Conservation (phyloP, 495 filamentous ascomycete genomes). For the Amorphotheca resinae region DNA sequence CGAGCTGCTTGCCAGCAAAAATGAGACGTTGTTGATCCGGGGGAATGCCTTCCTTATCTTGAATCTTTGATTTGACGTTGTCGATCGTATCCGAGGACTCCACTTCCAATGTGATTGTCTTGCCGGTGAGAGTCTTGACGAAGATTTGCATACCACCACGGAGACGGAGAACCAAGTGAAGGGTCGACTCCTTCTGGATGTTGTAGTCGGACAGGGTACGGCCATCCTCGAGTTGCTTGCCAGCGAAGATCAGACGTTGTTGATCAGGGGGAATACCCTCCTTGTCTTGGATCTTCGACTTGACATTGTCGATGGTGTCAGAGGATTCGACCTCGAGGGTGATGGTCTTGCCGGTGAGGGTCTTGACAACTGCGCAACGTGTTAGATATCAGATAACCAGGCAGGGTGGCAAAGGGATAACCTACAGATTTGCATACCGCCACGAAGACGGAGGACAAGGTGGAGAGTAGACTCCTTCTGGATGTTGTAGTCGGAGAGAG, state of each 20-base stretch:
- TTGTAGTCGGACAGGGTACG: slow-evolving; percentile 86
- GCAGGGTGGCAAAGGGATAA: neutral
- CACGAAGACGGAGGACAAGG: slow-evolving; percentile 91
- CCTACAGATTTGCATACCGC: slow-evolving; percentile 88
- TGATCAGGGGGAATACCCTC: slow-evolving; percentile 93
- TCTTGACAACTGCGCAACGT: slow-evolving; percentile 51
- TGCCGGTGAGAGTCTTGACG: slow-evolving; percentile 69
- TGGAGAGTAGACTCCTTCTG: slow-evolving; percentile 97
- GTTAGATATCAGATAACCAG: slow-evolving; percentile 26
- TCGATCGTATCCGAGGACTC: slow-evolving; percentile 88
- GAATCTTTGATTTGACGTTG: slow-evolving; percentile 91
- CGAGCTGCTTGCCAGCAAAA: slow-evolving; percentile 80
- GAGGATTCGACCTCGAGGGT: slow-evolving; percentile 94
- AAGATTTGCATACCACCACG: slow-evolving; percentile 99
- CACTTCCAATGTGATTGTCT: slow-evolving; percentile 88
- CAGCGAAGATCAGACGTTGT: slow-evolving; percentile 90
- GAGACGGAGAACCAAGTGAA: slow-evolving; percentile 91
- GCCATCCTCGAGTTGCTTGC: slow-evolving; percentile 87
- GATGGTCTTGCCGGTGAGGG: slow-evolving; percentile 94
- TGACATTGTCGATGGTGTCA: slow-evolving; percentile 95
- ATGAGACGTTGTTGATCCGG: slow-evolving; percentile 98
- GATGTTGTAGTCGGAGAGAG: slow-evolving; percentile 95
- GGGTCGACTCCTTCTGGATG: slow-evolving; percentile 96
- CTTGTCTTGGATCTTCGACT: slow-evolving; percentile 75
- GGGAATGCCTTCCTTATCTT: slow-evolving; percentile 98